Conservation (phyloP, 2,329 filamentous ascomycete genomes). For the Aureobasidium sp. region DNA sequence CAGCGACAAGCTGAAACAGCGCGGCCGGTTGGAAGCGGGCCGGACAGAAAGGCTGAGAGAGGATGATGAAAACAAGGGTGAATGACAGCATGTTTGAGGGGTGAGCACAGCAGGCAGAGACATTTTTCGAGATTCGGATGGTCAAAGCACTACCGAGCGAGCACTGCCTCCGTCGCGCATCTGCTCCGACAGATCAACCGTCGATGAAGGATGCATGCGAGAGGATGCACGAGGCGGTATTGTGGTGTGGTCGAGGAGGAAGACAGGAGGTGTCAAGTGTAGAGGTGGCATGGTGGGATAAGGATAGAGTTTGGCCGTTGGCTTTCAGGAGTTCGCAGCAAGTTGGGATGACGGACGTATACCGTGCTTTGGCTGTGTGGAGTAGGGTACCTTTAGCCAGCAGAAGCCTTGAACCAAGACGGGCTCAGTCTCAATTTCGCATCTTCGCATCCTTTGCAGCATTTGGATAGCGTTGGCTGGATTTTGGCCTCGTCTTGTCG, state of each 20-base stretch:
- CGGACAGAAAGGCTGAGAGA: neutral
- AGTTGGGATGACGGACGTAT: neutral
- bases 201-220: neutral
- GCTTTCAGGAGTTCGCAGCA: neutral
- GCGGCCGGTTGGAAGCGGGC: neutral
- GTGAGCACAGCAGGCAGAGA: neutral
- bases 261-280: neutral
- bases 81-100: neutral
- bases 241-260: too few species aligned
- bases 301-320: neutral
- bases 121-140: neutral
- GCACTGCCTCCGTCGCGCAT: neutral
- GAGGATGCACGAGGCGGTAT: neutral
- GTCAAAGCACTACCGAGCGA: neutral
- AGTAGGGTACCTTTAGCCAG: neutral
- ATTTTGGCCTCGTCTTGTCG: neutral
- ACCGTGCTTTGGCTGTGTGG: neutral
- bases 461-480: neutral
- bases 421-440: neutral
- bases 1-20: neutral
- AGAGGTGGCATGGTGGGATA: neutral
- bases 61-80: neutral
- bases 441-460: neutral
- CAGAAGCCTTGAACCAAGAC: neutral
- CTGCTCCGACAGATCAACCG: neutral